Percentiles rank a stretch among this genome's conserved stretches.
Evolutionary conservation across 257 asterid genomes (phyloP).

Genomic region (Haberlea rhodopensis): DNA sequence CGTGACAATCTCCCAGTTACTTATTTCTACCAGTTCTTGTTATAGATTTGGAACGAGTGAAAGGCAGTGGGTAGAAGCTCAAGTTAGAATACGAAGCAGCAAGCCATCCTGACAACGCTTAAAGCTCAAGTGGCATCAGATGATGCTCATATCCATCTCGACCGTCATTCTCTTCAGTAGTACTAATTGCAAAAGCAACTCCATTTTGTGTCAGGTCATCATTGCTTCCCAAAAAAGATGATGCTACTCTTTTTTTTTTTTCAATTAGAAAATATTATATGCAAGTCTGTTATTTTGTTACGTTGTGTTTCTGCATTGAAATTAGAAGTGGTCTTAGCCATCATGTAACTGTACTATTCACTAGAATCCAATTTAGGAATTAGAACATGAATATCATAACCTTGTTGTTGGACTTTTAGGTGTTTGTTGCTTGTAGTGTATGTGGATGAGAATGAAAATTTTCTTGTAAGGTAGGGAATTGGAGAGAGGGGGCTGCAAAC

Average conservation of each 20-base stretch:
- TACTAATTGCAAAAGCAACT: conserved; percentile 14
- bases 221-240: conserved; percentile 17
- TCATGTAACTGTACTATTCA: too few relatives aligned
- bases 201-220: neutral
- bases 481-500: too few relatives aligned
- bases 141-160: conserved; percentile 98
- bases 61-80: conserved; percentile 99
- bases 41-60: conserved; percentile 93
- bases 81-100: conserved; percentile 97
- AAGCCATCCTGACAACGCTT: conserved; percentile 79
- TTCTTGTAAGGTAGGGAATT: too few relatives aligned
- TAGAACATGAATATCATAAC: too few relatives aligned
- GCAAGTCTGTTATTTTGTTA: conserved; percentile 14
- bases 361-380: too few relatives aligned
- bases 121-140: conserved; percentile 95
- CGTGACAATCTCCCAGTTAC: conserved; percentile 24
- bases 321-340: conserved; percentile 4
- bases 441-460: too few relatives aligned
- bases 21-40: conserved; percentile 32
- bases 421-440: too few relatives aligned
- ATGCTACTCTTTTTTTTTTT: neutral
- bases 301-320: conserved; percentile 16
- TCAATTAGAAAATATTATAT: conserved; percentile 14
- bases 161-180: conserved; percentile 96
- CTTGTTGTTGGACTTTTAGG: too few relatives aligned